Conservation (phyloP, 768 basidiomycete genomes). For the Boletus reticuloceps region DNA sequence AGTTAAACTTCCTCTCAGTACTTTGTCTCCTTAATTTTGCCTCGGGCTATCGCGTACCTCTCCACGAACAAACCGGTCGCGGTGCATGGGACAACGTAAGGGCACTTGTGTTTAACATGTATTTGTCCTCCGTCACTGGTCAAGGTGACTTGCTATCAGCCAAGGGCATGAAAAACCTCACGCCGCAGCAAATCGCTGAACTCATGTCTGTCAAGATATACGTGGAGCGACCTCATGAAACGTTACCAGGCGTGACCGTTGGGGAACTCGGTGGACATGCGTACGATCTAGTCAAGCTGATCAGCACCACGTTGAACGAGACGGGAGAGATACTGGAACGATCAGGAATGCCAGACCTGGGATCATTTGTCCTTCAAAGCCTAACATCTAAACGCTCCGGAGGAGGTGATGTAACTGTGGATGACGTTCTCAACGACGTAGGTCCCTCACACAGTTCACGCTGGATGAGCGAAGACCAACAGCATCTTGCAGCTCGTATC, state of each 20-base stretch:
- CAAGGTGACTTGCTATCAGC: constrained; percentile 62
- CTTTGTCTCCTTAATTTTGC: constrained; percentile 82
- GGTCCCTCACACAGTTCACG: constrained; percentile 16
- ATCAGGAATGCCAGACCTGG: constrained; percentile 66
- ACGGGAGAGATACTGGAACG: constrained; percentile 66
- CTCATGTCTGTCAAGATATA: constrained; percentile 70
- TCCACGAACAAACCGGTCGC: constrained; percentile 69
- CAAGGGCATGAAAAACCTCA: constrained; percentile 57
- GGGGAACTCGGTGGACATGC: constrained; percentile 76
- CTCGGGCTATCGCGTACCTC: constrained; percentile 72
- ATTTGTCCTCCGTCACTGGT: constrained; percentile 59
- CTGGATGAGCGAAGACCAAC: constrained; percentile 2
- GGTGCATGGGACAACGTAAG: constrained; percentile 86
- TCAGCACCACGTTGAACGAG: constrained; percentile 62
- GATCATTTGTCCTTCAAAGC: constrained; percentile 69
- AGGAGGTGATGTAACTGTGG: constrained; percentile 40
- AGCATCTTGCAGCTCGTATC: constrained; percentile 55
- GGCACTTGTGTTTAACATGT: constrained; percentile 68
- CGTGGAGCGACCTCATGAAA: constrained; percentile 66
- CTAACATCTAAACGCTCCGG: constrained; percentile 43
- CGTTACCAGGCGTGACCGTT: constrained; percentile 64
- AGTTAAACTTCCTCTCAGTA: constrained; percentile 79
- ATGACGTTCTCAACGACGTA: constrained; percentile 64
- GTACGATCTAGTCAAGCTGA: constrained; percentile 67
- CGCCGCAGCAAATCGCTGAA: constrained; percentile 60